Evolutionary conservation across 2,329 filamentous ascomycete genomes (phyloP), one percentile per base, ranked within the genome.

Genomic region (Aspergillus ochraceus): DNA sequence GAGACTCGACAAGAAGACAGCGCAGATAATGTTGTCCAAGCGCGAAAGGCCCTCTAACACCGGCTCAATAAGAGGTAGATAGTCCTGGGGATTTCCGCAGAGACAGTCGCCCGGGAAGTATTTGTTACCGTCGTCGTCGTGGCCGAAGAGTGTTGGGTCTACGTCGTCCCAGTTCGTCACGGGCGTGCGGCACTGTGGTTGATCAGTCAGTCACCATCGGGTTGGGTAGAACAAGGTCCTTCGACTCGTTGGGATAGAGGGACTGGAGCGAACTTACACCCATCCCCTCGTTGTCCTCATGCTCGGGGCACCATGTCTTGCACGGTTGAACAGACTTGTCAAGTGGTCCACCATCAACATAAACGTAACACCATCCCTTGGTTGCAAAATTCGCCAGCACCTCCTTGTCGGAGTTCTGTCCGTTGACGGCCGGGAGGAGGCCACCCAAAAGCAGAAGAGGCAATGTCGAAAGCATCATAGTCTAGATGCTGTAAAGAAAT

Each of bases 21-120:
- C 50, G 50, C 50, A 52, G 50, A 52, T 32, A 19, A 52, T 52
- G 19, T 52, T 39, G 50, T 52, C 50, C 50, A 52, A 24, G 11
- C 19, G n/a, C 29, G 50, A 52, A 20, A 52, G 50, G n/a, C 12
- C 29, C 8, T 52, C 26, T 2, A 52, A 17, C 29, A 52, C 50
- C 6, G 50, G 50, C 50, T 52, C 26, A 10, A 52, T 29, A 14
- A 52, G 50, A 39, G 50, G 50, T 4, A 52, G 50, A 24, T 52
- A 52, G 19, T 52, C 36, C 20, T 52, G 17, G 29, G 50, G 50
- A 6, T 39, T n/a, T 11, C 36, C 50, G 50, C 50, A 52, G 14
- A 52, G 6, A 22, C 50, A 52, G 11, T 52, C 20, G 6, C 50
- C 50, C 6, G 50, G 17, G 10, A 52, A 5, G 11, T 20, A 52